Percentiles rank a stretch among this genome's conserved stretches.
phyloP scores from a whole-genome alignment of 768 basidiomycete species.

The Hemileccinum impolitum region DNA sequence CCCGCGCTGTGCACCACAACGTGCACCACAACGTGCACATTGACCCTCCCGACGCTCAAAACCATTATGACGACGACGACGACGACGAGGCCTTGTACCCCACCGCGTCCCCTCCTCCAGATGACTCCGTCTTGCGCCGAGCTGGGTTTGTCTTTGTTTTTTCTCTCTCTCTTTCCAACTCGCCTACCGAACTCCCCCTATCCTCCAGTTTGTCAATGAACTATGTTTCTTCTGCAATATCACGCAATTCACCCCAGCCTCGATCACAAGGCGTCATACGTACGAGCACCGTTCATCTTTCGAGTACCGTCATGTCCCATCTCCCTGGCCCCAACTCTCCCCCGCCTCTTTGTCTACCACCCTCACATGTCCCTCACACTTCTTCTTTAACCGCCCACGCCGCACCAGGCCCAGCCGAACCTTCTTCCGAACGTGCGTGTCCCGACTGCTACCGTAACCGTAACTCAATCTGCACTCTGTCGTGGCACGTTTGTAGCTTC shows the following conservation, averaged over 20 bases:
- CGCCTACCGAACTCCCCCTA: neutral
- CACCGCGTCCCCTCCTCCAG: slow-evolving; percentile 26
- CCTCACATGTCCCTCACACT: neutral
- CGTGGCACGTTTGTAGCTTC: slow-evolving; percentile 25
- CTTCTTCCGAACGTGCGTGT: slow-evolving; percentile 26
- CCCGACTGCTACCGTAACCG: slow-evolving; percentile 5
- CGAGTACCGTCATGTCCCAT: slow-evolving; percentile 40
- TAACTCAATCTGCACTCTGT: slow-evolving; percentile 7
- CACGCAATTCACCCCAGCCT: slow-evolving; percentile 28
- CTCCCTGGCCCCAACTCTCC: neutral
- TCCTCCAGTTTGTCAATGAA: slow-evolving; percentile 49
- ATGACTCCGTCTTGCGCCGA: slow-evolving; percentile 45
- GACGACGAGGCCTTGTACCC: slow-evolving; percentile 14
- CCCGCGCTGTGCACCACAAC: neutral
- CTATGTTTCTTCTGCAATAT: slow-evolving; percentile 34
- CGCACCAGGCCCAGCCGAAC: slow-evolving; percentile 14
- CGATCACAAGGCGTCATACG: slow-evolving; percentile 67
- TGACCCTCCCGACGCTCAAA: neutral
- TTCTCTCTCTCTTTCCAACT: slow-evolving; percentile 4
- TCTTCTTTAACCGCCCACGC: slow-evolving; percentile 12
- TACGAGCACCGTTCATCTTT: slow-evolving; percentile 62
- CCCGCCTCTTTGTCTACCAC: neutral
- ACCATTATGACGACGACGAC: slow-evolving; percentile 1
- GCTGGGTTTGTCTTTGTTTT: slow-evolving; percentile 45
- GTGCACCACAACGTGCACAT: neutral